phyloP scores from a whole-genome alignment of 352 stramenopile species.

The Globisporangium nodosum region DNA sequence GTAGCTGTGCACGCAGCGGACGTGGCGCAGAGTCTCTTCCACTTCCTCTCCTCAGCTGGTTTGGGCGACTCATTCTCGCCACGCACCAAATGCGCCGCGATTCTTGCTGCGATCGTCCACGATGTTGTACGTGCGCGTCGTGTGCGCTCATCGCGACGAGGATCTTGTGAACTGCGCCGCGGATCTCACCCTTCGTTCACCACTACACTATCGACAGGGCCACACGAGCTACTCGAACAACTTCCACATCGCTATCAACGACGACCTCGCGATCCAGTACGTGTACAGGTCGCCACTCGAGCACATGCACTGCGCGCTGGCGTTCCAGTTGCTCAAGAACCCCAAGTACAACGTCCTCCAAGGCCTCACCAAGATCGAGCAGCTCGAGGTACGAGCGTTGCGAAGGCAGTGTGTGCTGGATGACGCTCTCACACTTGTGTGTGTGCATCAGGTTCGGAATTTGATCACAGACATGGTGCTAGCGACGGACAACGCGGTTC shows the following conservation, averaged over 20 bases:
- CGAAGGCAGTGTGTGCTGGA: neutral
- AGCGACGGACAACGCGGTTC: slow-evolving; percentile 84
- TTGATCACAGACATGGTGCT: slow-evolving; percentile 85
- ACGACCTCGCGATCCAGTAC: slow-evolving; percentile 77
- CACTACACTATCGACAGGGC: slow-evolving; percentile 22
- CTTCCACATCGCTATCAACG: slow-evolving; percentile 80
- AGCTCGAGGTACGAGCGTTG: slow-evolving; percentile 47
- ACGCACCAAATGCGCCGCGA: slow-evolving; percentile 60
- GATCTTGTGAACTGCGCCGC: neutral
- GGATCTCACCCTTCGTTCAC: neutral
- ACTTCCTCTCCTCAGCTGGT: slow-evolving; percentile 51
- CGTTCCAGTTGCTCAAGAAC: slow-evolving; percentile 74
- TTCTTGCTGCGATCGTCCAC: slow-evolving; percentile 79
- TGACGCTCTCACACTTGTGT: neutral
- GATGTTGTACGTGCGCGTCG: slow-evolving; percentile 44
- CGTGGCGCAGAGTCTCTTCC: slow-evolving; percentile 69
- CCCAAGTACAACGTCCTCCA: slow-evolving; percentile 68
- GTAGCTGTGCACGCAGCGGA: slow-evolving; percentile 78
- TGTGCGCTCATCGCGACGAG: neutral
- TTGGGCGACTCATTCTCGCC: slow-evolving; percentile 50
- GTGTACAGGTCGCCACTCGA: slow-evolving; percentile 81
- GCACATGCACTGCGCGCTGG: slow-evolving; percentile 82
- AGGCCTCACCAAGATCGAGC: slow-evolving; percentile 64
- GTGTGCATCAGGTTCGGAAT: slow-evolving; percentile 40
- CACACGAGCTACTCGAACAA: slow-evolving; percentile 87